Evolutionary conservation across 208 protist genomes (phyloP).

Genomic region (Leishmania mexicana): DNA sequence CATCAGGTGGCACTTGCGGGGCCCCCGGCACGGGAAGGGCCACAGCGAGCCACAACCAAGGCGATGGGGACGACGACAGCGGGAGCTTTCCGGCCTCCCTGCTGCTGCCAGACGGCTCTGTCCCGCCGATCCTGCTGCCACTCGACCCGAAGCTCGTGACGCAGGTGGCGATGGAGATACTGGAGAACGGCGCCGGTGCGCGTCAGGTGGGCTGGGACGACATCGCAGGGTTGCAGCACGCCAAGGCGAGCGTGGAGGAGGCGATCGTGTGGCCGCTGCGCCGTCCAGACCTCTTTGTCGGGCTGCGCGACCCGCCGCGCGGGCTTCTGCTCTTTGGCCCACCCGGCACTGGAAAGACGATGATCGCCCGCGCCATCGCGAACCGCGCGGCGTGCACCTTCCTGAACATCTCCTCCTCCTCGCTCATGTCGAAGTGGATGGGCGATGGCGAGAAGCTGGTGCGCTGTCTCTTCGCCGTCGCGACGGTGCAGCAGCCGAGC

Average conservation of each 20-base stretch:
- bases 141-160: conserved; percentile 78
- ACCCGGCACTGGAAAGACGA: conserved; percentile 93
- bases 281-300: conserved; percentile 78
- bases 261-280: conserved; percentile 82
- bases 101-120: conserved; percentile 70
- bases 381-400: conserved; percentile 80
- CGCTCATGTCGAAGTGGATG: conserved; percentile 91
- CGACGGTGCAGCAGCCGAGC: conserved; percentile 77
- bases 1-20: background rate
- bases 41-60: conserved; percentile 6
- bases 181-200: conserved; percentile 57
- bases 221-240: conserved; percentile 79
- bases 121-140: conserved; percentile 57
- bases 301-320: conserved; percentile 82
- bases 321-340: conserved; percentile 91
- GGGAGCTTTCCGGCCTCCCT: conserved; percentile 55
- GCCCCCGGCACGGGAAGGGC: background rate
- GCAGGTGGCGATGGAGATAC: conserved; percentile 75
- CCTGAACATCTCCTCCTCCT: conserved; percentile 88
- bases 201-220: conserved; percentile 71
- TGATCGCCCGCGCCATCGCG: conserved; percentile 92
- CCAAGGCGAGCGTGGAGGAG: conserved; percentile 83
- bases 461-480: conserved; percentile 89
- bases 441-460: conserved; percentile 94
- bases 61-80: conserved; percentile 31